Base-by-base conservation (phyloP, 768 basidiomycete species). In the Auricularia sp. region DNA sequence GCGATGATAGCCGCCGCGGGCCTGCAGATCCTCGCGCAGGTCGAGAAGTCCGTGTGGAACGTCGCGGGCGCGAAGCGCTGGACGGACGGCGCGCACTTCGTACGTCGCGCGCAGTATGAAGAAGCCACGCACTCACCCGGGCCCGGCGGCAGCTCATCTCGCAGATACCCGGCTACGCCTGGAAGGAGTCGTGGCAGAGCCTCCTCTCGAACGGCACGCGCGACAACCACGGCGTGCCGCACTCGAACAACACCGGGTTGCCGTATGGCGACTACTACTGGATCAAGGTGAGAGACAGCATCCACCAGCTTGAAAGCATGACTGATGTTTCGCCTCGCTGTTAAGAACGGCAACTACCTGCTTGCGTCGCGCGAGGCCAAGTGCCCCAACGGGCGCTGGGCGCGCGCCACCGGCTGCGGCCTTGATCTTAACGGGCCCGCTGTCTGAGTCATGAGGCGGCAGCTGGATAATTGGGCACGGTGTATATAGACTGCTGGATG, bases 151-250 rank as follows among this genome's bases (percentile, higher is more conserved):
- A 82, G 79, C 76, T 86, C 42, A 69, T 87, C 63, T 71, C 71
- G 65, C 76, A 76, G 59, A 83, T 81, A 35, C 84, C 81, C 0
- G 69, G 74, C 14, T 71, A 85, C 10, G 83, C 83, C 0, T 87
- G 85, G 86, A 74, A 77, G 35, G 83, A 84, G 18, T 56, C 45
- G n/a, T 88, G 85, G 84, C 80, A 86, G 69, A 86, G 84, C 69
- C 72, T 88, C 33, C 76, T 88, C 51, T 82, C 85, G 1, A 85
- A 87, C 70, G 86, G 84, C 42, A 87, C 87, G 6, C 85, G 86
- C 3, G 85, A 86, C 70, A 76, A 76, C 70, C 84, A 82, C 2
- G 56, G 56, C 56, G 29, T 59, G 24, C 56, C 56, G 34, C 56
- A 35, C 56, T 59, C 56, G 24, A 59, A 59, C 56, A 59, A 59